A percentile compares a stretch with the other conserved stretches of the same genome.
Conservation (phyloP, 306 rosid species). For the Pachyrhizus erosus region DNA sequence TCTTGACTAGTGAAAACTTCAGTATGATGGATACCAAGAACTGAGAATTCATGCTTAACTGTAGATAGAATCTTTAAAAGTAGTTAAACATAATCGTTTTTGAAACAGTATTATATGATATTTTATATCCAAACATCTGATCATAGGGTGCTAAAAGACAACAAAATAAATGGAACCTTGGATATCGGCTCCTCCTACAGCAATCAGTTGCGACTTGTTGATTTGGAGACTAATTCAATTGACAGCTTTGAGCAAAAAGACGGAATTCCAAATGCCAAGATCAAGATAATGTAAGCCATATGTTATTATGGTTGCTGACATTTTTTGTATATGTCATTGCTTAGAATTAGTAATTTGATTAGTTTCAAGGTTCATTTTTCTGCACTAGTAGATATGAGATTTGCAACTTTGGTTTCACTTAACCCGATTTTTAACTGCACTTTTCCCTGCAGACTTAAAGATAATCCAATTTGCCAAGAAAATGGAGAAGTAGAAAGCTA, state of each 20-base stretch:
- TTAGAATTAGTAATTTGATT: conserved; percentile 7
- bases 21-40: conserved; percentile 3
- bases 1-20: conserved; percentile 19
- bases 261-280: background rate
- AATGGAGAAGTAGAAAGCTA: background rate
- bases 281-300: conserved; percentile 45
- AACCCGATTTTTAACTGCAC: background rate
- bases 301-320: background rate
- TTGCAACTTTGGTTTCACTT: conserved; percentile 27
- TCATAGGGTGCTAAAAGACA: conserved; percentile 41
- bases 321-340: background rate
- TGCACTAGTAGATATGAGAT: background rate
- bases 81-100: background rate
- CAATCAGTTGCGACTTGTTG: conserved; percentile 41
- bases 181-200: conserved; percentile 37
- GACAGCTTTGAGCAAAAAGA: background rate
- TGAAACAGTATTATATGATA: background rate
- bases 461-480: conserved; percentile 53
- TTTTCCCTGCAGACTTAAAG: conserved; percentile 50
- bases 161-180: conserved; percentile 43
- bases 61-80: background rate
- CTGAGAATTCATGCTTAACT: conserved; percentile 4
- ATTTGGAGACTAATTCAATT: conserved; percentile 41
- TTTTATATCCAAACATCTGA: conserved; percentile 25
- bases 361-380: background rate